These are phyloP conservation scores for Penicillium cosmopolitanum DNA, from an alignment of 495 filamentous ascomycete species.

Conservation along the genomic window DNA sequence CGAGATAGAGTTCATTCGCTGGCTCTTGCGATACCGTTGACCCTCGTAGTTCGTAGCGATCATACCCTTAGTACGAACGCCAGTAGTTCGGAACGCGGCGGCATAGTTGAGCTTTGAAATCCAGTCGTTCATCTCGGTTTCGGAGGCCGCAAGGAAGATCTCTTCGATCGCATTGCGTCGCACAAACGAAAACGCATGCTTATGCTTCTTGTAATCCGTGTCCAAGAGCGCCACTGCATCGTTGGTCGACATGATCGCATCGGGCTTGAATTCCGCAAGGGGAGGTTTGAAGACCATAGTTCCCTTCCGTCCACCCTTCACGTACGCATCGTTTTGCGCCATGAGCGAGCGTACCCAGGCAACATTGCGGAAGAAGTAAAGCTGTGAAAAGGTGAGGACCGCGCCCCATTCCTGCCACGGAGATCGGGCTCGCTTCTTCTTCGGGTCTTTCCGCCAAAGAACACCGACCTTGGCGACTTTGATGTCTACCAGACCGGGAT, in stretches of 20 bases:
- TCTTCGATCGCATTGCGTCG: slow-evolving; percentile 90
- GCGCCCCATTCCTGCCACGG: slow-evolving; percentile 99
- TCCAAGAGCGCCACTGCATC: slow-evolving; percentile 90
- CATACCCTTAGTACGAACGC: slow-evolving; percentile 87
- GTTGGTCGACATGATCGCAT: slow-evolving; percentile 87
- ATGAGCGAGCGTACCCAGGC: slow-evolving; percentile 90
- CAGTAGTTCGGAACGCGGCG: slow-evolving; percentile 86
- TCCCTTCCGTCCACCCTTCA: slow-evolving; percentile 53
- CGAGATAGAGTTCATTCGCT: slow-evolving; percentile 59
- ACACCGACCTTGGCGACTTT: slow-evolving; percentile 96
- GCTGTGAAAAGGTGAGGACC: slow-evolving; percentile 88
- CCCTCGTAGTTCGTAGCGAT: slow-evolving; percentile 85
- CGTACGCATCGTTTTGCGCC: slow-evolving; percentile 79
- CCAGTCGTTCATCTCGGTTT: slow-evolving; percentile 96
- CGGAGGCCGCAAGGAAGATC: slow-evolving; percentile 84
- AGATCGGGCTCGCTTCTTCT: slow-evolving; percentile 91
- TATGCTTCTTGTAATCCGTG: slow-evolving; percentile 89
- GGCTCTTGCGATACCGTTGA: slow-evolving; percentile 73
- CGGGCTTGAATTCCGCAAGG: slow-evolving; percentile 87
- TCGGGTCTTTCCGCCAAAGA: slow-evolving; percentile 92
- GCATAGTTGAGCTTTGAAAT: slow-evolving; percentile 95
- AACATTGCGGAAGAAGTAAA: slow-evolving; percentile 95
- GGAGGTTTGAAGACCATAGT: slow-evolving; percentile 89
- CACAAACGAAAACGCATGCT: slow-evolving; percentile 90
- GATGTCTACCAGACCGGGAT: slow-evolving; percentile 94